A percentile compares a stretch with the other conserved stretches of the same genome.
These are phyloP conservation scores for Gypsophila paniculata DNA, from an alignment of 179 eudicot genomes.

Conservation along the genomic window DNA sequence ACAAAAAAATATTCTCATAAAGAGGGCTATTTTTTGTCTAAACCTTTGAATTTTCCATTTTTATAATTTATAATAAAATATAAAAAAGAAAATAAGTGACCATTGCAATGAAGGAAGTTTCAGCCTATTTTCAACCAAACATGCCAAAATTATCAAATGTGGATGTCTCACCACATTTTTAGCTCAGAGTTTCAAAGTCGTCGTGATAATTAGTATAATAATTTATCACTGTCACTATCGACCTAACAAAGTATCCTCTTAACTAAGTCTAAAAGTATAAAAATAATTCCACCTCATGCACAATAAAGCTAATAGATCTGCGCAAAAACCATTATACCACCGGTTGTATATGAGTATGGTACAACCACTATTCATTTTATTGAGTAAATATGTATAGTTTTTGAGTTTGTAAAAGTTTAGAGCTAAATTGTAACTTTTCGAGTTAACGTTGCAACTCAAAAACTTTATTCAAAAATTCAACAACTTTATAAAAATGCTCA, in stretches of 20 bases:
- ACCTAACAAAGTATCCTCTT: background rate
- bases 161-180: background rate
- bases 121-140: slow-evolving; percentile 2
- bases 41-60: background rate
- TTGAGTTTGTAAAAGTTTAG: too few species aligned
- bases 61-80: background rate
- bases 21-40: background rate
- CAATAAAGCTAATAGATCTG: too few species aligned
- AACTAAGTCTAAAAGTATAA: background rate
- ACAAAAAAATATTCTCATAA: background rate
- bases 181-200: slow-evolving; percentile 18
- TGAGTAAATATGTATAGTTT: too few species aligned
- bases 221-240: background rate
- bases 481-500: too few species aligned
- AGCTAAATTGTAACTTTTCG: too few species aligned
- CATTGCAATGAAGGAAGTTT: background rate
- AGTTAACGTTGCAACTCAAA: too few species aligned
- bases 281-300: background rate
- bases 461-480: too few species aligned
- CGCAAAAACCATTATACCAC: too few species aligned
- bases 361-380: too few species aligned
- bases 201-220: background rate
- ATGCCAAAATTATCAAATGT: slow-evolving; percentile 12
- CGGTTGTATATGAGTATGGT: too few species aligned
- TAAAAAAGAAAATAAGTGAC: background rate